Base-by-base conservation (phyloP, 768 basidiomycete species). In the Tephrocybe rancida region DNA sequence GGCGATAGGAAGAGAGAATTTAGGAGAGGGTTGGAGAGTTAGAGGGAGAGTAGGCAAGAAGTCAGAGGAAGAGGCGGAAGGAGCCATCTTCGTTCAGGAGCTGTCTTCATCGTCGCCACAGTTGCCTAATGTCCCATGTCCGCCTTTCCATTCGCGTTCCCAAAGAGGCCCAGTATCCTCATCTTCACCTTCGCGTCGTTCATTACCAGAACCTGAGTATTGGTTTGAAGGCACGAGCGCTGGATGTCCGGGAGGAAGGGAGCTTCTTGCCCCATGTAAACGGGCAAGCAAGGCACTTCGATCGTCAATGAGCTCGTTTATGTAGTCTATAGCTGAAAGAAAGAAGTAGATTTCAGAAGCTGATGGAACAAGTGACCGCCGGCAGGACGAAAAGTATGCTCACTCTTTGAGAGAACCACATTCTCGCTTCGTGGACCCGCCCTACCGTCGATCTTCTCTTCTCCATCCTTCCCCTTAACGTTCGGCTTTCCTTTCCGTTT, bases 351-450 rank as follows among this genome's bases (percentile, higher is more conserved):
- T 30, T 21, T 55, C 29, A 34, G 32, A 48, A 46, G 39, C 30
- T 21, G 16, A 32, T 30, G 13, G 51, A 16, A 19, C 24, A 44
- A 37, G 21, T 41, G 39, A 19, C 21, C 18, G n/a, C 18, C 39
- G 39, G 10, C 48, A 29, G 9, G 32, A 57, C 3, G 39, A 41
- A 8, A 22, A 21, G 3, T 3, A 41, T 16, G 79, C 91, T 62
- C 64, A 95, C 94, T 92, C 71, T 95, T 94, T 34, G 83, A 82
- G 34, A 96, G 70, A 3, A 96, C 93, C 41, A 95, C 83, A 54
- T 92, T 92, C 73, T 96, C 94, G 67, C 93, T 95, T 62, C 89
- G 78, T 6, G 95, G 92, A 1, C 94, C 95, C 0, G 91, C 90
- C 24, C 95, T 75, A 10, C 94, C 93, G 61, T 95, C 94, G 4